phyloP scores from a whole-genome alignment of 129 eudicot species.

The Flaveria brownii region DNA sequence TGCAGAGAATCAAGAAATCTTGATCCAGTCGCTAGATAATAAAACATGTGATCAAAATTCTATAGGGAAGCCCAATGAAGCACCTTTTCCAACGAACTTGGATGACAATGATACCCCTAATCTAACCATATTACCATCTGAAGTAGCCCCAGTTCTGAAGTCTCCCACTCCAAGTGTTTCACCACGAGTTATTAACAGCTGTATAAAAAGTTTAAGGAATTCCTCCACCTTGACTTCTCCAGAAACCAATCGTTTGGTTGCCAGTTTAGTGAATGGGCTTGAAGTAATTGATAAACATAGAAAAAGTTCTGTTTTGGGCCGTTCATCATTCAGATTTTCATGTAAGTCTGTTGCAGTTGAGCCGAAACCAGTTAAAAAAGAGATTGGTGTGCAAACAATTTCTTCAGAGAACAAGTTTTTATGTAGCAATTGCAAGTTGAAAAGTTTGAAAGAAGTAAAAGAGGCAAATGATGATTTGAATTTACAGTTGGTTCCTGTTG shows the following conservation, averaged over 20 bases:
- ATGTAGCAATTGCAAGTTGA: constrained; percentile 70
- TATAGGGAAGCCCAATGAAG: constrained; percentile 19
- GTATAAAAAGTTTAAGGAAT: constrained; percentile 68
- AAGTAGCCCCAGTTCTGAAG: constrained; percentile 49
- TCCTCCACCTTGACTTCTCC: constrained; percentile 43
- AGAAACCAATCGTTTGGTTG: constrained; percentile 71
- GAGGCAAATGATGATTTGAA: constrained; percentile 42
- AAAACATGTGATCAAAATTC: constrained; percentile 22
- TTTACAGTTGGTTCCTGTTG: constrained; percentile 59
- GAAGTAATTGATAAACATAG: constrained; percentile 66
- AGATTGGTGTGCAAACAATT: constrained; percentile 80
- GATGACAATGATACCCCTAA: constrained; percentile 6
- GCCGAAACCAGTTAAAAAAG: constrained; percentile 50
- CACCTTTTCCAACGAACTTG: not conserved
- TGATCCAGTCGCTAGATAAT: not conserved
- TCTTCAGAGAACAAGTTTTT: constrained; percentile 41
- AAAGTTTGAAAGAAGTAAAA: constrained; percentile 35
- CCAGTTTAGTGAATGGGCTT: constrained; percentile 85
- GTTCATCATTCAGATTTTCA: constrained; percentile 81
- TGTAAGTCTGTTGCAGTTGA: constrained; percentile 57
- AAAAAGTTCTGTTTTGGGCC: constrained; percentile 57
- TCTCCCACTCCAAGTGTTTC: constrained; percentile 83
- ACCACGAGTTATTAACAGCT: constrained; percentile 50
- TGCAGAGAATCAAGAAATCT: constrained; percentile 16
- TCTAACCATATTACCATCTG: constrained; percentile 46